Base-by-base conservation (phyloP, 1,284 basidiomycete species). In the Trichosporon inkin region DNA sequence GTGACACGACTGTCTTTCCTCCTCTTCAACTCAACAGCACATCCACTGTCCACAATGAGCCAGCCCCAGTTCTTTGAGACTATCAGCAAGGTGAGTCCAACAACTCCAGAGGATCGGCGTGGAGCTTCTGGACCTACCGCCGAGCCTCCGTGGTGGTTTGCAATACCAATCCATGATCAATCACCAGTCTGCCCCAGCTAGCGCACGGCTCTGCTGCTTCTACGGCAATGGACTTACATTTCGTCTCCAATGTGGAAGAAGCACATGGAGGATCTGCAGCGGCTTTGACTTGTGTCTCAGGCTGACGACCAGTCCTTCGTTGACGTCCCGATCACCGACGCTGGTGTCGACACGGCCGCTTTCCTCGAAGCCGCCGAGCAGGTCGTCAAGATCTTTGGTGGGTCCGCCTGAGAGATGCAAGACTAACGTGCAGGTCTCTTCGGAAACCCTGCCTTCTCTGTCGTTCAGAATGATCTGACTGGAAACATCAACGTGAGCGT, bases 321-420 rank as follows among this genome's bases (percentile, higher is more conserved):
- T 69, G 89, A 96, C 78, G 95, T 99, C 34, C 84, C 88, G 36
- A 83, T 92, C 71, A 91, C 88, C 63, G 88, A 91, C 68, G 83
- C 82, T 66, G 94, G 95, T 67, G 86, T 99, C 75, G 87, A 97
- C 75, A 98, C 96, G 3, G 77, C 84, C 44, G 81, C 84, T 47
- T 99, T 99, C 81, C 83, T 95, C 65, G 87, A 96, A 71, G 96
- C 96, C 10, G 84, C 90, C 3, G 85, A 91, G 68, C 93, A 92
- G 47, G 83, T 99, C 53, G 88, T 95, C 66, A 87, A 88, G 67
- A 82, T 99, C 68, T 97, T 99, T 75, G 89, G 93, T 95, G 69
- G 63, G 86, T 78, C 10, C 22, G 22, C 8, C 22, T 13, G 4
- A 5, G 5, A 4, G 24, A 16, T 2, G 14, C 13, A 1, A 6